Conservation (phyloP, 768 basidiomycete genomes). For the Fomitopsis pulvina region DNA sequence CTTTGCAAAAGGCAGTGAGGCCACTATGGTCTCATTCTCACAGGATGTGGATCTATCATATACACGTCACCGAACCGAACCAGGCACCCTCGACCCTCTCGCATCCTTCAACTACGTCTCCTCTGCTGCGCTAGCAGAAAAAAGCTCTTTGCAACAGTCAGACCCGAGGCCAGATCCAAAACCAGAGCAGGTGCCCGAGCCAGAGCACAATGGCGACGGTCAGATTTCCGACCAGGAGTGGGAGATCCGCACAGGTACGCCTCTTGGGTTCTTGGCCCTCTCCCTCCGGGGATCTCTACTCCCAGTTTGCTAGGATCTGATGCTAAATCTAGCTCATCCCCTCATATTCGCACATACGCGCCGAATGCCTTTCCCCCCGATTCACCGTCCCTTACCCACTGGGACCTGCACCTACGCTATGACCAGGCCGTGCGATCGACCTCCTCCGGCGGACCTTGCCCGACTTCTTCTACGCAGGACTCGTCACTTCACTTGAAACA, state of each 20-base stretch:
- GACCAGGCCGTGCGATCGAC: conserved; percentile 62
- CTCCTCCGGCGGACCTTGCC: conserved; percentile 65
- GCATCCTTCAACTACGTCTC: no score
- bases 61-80: no score
- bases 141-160: no score
- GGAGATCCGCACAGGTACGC: conserved; percentile 68
- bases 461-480: conserved; percentile 61
- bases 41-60: no score
- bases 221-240: conserved; percentile 65
- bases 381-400: not conserved
- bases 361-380: not conserved
- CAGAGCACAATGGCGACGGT: not conserved
- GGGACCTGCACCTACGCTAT: not conserved
- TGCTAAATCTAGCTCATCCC: conserved; percentile 17
- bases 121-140: no score
- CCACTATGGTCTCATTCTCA: no score
- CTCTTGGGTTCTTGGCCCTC: not conserved
- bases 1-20: no score
- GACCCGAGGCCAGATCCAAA: no score
- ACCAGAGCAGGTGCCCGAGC: not conserved
- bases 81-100: no score
- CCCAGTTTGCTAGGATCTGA: conserved; percentile 19
- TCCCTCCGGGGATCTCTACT: conserved; percentile 1
- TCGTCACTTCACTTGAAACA: conserved; percentile 48
- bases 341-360: not conserved